phyloP scores from a whole-genome alignment of 345 rosid species.

The Gossypium turneri region DNA sequence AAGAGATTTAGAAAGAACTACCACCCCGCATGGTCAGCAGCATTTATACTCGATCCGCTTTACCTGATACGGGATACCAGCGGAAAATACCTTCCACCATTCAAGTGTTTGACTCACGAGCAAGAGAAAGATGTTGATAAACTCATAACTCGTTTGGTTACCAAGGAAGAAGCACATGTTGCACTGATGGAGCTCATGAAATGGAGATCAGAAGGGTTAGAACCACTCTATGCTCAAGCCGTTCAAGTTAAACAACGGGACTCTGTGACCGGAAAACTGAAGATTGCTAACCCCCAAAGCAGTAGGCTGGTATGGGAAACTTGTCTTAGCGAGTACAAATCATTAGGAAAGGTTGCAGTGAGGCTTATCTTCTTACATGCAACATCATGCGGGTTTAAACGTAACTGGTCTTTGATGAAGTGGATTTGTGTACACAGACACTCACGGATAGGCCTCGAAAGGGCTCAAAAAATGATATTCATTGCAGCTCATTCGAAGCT shows the following conservation, averaged over 20 bases:
- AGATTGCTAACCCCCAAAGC: constrained; percentile 55
- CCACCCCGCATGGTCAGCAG: constrained; percentile 61
- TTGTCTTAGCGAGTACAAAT: constrained; percentile 49
- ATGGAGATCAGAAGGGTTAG: constrained; percentile 62
- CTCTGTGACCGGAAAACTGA: constrained; percentile 52
- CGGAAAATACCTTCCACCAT: constrained; percentile 57
- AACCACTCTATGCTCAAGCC: constrained; percentile 57
- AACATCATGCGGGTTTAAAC: constrained; percentile 45
- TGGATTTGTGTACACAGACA: constrained; percentile 37
- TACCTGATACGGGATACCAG: constrained; percentile 37
- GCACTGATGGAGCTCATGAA: constrained; percentile 61
- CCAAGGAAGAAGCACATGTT: constrained; percentile 51
- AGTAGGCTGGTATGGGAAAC: constrained; percentile 67
- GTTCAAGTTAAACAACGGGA: constrained; percentile 55
- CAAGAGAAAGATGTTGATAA: constrained; percentile 56
- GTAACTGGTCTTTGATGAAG: constrained; percentile 43
- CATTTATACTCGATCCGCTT: constrained; percentile 55
- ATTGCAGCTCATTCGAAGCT: constrained; percentile 57
- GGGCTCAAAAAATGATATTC: constrained; percentile 52
- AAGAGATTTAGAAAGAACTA: constrained; percentile 51
- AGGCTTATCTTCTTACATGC: constrained; percentile 58
- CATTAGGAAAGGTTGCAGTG: constrained; percentile 48
- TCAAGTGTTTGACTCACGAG: constrained; percentile 49
- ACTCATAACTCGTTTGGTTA: constrained; percentile 44
- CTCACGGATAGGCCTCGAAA: constrained; percentile 38